Evolutionary conservation across 2,329 filamentous ascomycete species (phyloP).

Genomic region (Verticillium klebahnii): DNA sequence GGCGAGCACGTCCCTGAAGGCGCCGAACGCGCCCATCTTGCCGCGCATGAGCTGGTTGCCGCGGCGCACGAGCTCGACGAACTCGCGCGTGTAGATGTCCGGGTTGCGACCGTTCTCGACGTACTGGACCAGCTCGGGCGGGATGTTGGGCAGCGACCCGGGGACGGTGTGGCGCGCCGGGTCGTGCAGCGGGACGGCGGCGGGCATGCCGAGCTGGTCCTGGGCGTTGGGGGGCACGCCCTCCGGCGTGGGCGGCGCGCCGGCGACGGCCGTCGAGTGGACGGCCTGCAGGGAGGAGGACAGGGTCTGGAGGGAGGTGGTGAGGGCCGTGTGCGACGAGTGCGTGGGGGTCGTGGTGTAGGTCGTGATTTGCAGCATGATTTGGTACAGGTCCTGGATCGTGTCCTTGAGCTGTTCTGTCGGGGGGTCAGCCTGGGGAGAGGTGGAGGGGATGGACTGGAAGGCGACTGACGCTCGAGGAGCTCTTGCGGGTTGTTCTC

Average conservation of each 20-base stretch:
- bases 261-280: constrained; percentile 33
- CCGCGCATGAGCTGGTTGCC: constrained; percentile 64
- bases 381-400: constrained; percentile 59
- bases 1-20: constrained; percentile 59
- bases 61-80: constrained; percentile 63
- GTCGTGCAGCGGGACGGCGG: constrained; percentile 6
- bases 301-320: constrained; percentile 29
- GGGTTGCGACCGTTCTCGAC: constrained; percentile 69
- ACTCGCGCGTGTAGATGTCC: constrained; percentile 70
- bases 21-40: constrained; percentile 56
- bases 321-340: constrained; percentile 4
- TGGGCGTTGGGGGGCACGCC: constrained; percentile 6
- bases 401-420: constrained; percentile 56
- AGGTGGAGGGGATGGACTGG: background rate
- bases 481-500: constrained; percentile 30
- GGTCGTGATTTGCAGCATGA: constrained; percentile 58
- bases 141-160: constrained; percentile 44
- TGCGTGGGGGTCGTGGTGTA: constrained; percentile 43
- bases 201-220: constrained; percentile 50
- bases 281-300: constrained; percentile 32
- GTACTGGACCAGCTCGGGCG: constrained; percentile 61
- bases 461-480: constrained; percentile 30
- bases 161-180: constrained; percentile 5
- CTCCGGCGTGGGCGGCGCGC: constrained; percentile 9
- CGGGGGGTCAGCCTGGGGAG: background rate